These are phyloP conservation scores for Selaginella tamariscina DNA, from an alignment of 75 land plant genomes.

Conservation along the genomic window DNA sequence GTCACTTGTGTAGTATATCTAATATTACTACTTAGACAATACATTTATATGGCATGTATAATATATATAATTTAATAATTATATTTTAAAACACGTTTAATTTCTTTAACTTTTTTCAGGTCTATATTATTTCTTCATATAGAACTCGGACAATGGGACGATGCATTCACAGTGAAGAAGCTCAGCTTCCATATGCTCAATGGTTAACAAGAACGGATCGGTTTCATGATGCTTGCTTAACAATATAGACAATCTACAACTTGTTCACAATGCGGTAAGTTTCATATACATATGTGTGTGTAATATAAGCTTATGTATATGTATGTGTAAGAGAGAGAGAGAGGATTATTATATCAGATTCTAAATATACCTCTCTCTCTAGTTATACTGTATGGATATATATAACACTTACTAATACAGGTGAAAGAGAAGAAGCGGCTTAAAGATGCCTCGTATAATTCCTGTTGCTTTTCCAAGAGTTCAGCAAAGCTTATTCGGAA, in stretches of 20 bases:
- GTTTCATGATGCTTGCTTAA: conserved; percentile 22
- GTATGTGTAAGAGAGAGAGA: too few relatives aligned
- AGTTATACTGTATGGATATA: too few relatives aligned
- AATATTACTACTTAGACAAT: too few relatives aligned
- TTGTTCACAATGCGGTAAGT: conserved; percentile 27
- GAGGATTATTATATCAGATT: too few relatives aligned
- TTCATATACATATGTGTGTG: too few relatives aligned
- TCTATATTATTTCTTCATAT: conserved; percentile 26
- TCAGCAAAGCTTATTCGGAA: background rate
- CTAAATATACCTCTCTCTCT: too few relatives aligned
- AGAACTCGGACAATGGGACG: conserved; percentile 35
- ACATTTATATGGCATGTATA: too few relatives aligned
- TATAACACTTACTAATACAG: too few relatives aligned
- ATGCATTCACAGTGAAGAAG: conserved; percentile 31
- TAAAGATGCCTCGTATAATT: conserved; percentile 23
- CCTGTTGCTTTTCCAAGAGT: background rate
- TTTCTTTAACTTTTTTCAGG: conserved; percentile 14
- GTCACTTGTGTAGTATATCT: too few relatives aligned
- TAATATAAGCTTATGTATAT: too few relatives aligned
- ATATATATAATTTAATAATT: too few relatives aligned
- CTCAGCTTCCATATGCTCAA: conserved; percentile 26
- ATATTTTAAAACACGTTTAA: background rate
- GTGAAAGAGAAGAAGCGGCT: conserved; percentile 33
- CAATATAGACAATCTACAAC: conserved; percentile 28
- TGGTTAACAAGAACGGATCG: conserved; percentile 26